Evolutionary conservation across 148 eudicot genomes (phyloP), one percentile per base, ranked within the genome.

Genomic region (Nyssa sinensis): DNA sequence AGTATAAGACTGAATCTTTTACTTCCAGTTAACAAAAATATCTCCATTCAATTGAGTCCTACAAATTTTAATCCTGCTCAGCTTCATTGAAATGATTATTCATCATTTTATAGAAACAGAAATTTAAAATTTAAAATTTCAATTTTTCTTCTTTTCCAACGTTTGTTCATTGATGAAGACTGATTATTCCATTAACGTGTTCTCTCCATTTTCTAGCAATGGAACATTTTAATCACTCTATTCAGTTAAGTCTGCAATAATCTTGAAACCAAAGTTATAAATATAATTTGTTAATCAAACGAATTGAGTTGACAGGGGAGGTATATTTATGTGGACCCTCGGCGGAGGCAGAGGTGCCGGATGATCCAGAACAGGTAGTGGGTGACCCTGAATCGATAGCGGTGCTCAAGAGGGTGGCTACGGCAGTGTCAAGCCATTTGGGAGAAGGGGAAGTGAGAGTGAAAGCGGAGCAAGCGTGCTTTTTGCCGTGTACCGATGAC

Each of bases 251-350:
- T 21, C 67, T 16, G 9, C 16, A 10, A 21, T 17, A 70, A 24
- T 58, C 7, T 57, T 57, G 49, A 24, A 58, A 24, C n/a, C 24
- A 27, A 37, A 58, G 17, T 51, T 34, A 24, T 2, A 44, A 44
- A 44, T 44, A 33, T 70, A 41, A 57, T 75, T 14, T 44, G 60
- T 25, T 58, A 4, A 35, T 12, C 17, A 14, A 7, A 59, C 35
- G 60, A 31, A 12, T 65, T 39, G 41, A 19, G 58, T 77, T 76
- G 37, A 33, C 76, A 94, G 98, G 98, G 71, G 97, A 94, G 77
- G 95, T 94, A 71, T 94, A 94, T 73, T 71, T 94, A 67, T 94
- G 98, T 33, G 98, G 97, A 66, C 84, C 86, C 92, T 88, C 97
- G 5, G 75, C 85, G 2, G 83, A 86, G 62, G 89, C 69, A 51